Base-by-base conservation (phyloP, 352 stramenopile species). In the Phytophthora brassicae region DNA sequence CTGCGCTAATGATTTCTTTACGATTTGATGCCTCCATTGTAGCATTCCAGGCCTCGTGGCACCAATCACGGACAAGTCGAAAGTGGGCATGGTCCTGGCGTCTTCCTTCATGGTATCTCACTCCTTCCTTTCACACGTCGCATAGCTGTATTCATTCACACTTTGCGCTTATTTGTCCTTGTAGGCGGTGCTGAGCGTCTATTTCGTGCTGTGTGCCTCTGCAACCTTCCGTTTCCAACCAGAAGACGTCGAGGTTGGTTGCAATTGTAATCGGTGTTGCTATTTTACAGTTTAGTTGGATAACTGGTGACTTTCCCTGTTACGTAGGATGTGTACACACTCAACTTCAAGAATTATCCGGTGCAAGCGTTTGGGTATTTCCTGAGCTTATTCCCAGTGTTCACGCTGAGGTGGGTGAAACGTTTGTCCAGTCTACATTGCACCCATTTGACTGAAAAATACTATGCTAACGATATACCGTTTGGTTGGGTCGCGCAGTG, bases 301-400 rank as follows among this genome's bases (percentile, higher is more conserved):
- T 58, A 46, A 64, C 44, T 31, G 44, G 4, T 36, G 19, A 67
- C 47, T 47, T 56, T 55, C 57, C n/a, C 53, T 51, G 62, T 16
- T 59, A 42, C 20, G 51, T 61, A 95, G 86, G 86, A 95, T 66
- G 85, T 95, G 33, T 95, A 95, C 69, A 94, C 86, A 41, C 85
- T 95, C 53, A 95, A 95, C 72, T 95, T 95, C 63, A 89, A 90
- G 64, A 55, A 85, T 60, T 91, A 92, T 64, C 68, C 84, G 13
- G 70, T 93, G 31, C 78, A 86, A 35, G 74, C 83, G 42, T 79
- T 94, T 61, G 83, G 84, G 47, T 95, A 95, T 64, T 95, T 95
- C 56, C 69, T 95, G 38, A 94, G 84, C 36, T 67, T 95, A 12
- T 95, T 95, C 70, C 86, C 86, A 11, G 86, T 95, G 26, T 95